phyloP scores from a whole-genome alignment of 768 basidiomycete genomes.

The Rhodotorula babjevae region DNA sequence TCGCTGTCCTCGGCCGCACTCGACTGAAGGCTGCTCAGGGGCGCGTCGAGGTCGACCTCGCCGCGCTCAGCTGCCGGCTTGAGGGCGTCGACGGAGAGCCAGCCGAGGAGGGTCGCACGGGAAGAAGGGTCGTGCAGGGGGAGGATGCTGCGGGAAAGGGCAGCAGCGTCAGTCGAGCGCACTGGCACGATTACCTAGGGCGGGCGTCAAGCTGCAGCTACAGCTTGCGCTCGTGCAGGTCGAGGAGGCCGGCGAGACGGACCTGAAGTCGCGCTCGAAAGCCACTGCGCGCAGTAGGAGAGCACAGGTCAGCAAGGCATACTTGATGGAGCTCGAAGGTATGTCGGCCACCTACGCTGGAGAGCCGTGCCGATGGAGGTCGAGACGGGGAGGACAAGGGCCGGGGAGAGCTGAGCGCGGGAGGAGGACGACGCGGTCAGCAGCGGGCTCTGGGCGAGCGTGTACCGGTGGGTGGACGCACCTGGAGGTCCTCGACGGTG shows the following conservation, averaged over 20 bases:
- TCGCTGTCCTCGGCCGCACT: not conserved
- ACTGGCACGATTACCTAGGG: no score
- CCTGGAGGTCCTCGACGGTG: constrained; percentile 32
- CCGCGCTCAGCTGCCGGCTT: constrained; percentile 9
- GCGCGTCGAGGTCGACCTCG: constrained; percentile 9
- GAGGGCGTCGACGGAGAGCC: constrained; percentile 29
- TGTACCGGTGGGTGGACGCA: not conserved
- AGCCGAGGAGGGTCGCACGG: constrained; percentile 22
- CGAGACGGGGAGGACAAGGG: constrained; percentile 20
- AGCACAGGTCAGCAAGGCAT: not conserved
- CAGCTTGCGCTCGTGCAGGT: no score
- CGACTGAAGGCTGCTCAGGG: not conserved
- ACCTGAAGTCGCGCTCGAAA: constrained; percentile 33
- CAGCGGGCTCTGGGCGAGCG: no score
- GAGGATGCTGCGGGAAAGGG: constrained; percentile 30
- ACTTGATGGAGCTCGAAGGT: no score
- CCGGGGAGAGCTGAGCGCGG: constrained; percentile 14
- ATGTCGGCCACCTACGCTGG: constrained; percentile 9
- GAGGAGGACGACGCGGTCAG: not conserved
- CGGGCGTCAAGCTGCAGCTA: no score
- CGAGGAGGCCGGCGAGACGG: not conserved
- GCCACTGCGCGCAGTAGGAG: constrained; percentile 8
- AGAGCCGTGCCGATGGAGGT: constrained; percentile 19
- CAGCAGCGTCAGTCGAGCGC: no score
- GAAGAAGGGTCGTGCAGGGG: constrained; percentile 25